Evolutionary conservation across 2,329 filamentous ascomycete species (phyloP), one percentile per base, ranked within the genome.

Genomic region (Coleophoma eucalyptorum): DNA sequence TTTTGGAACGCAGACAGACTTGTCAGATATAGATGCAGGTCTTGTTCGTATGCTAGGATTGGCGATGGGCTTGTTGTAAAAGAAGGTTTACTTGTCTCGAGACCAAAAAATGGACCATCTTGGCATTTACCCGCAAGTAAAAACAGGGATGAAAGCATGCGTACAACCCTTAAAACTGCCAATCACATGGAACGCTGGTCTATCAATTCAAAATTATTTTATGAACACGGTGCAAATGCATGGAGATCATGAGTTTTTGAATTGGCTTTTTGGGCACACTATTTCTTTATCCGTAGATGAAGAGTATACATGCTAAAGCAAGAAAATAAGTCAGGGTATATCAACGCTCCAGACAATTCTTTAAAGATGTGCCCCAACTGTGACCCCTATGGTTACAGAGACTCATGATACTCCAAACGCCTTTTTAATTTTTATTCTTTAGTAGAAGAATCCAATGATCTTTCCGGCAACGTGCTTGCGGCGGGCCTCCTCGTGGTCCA

Each of bases 371-470:
- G 58, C 53, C 13, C 35, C 35, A 38, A 15, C 16, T 15, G 35
- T 38, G 16, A 6, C 16, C 53, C 54, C 50, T 58, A 62, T 62
- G 60, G 58, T 21, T 61, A 62, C 58, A 62, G 41, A 42, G 56
- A 53, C 59, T 62, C 62, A 64, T 59, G 59, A 56, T 61, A 58
- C 58, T 62, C 59, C 61, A 53, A 52, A 61, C 58, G 50, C 62
- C 50, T 51, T 48, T 49, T 33, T 32, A 43, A 48, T 52, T 52
- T 37, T 37, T 26, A 44, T 43, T 37, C 12, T 72, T 74, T 94
- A 97, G 84, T 97, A 97, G 84, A 97, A 97, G 87, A 97, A 99
- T 69, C 94, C 94, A 67, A 97, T 90, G 78, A 99, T 90, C 87
- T 99, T 99, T 79, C 94, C 94, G 66, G 93, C 86, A 72, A 97